A percentile compares a stretch with the other conserved stretches of the same genome.
Conservation (phyloP, 345 rosid genomes). For the Eucalyptus shirleyi region DNA sequence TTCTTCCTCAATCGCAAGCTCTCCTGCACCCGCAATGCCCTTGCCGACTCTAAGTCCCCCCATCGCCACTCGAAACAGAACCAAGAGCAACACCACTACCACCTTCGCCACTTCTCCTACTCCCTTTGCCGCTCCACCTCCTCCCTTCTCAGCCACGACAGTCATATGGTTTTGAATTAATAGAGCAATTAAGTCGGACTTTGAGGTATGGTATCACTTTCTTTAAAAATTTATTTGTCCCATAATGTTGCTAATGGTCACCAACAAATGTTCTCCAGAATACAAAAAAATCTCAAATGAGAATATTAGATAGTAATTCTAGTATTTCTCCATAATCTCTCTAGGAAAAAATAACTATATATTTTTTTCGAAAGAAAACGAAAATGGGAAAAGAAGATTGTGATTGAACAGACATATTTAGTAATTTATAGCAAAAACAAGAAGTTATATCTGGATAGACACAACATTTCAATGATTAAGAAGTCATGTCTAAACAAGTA, state of each 20-base stretch:
- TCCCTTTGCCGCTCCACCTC: constrained; percentile 64
- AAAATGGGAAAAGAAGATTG: too few species aligned
- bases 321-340: accelerated
- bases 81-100: accelerated
- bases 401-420: accelerated
- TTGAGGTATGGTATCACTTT: too few species aligned
- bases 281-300: too few species aligned
- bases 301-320: too few species aligned
- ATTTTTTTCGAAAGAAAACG: too few species aligned
- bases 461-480: too few species aligned
- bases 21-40: constrained; percentile 49
- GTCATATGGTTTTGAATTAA: too few species aligned
- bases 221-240: accelerated
- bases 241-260: too few species aligned
- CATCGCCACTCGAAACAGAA: background rate
- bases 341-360: too few species aligned
- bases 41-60: constrained; percentile 35
- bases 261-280: accelerated
- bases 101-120: constrained; percentile 36
- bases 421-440: too few species aligned
- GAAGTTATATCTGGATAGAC: accelerated
- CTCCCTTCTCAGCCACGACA: constrained; percentile 67
- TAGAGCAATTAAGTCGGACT: accelerated
- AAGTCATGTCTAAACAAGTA: too few species aligned
- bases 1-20: constrained; percentile 47